Base-by-base conservation (phyloP, 768 basidiomycete species). In the Lactifluus echinatus region DNA sequence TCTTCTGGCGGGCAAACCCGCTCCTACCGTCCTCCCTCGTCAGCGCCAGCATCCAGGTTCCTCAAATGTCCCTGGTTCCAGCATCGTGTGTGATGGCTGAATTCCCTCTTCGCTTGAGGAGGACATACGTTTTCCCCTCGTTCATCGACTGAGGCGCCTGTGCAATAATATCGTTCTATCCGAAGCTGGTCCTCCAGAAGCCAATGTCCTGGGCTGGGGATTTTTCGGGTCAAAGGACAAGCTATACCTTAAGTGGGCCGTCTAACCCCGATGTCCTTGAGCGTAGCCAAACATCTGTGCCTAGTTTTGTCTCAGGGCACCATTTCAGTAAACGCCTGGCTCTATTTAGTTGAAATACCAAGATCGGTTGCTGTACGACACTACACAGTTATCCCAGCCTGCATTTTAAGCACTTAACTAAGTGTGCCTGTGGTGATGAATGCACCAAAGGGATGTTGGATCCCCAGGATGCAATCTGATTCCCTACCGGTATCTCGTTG, bases 191-290 rank as follows among this genome's bases (percentile, higher is more conserved):
- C n/a, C 29, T 33, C 21, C 48, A 45, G 23, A 21, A 24, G 58
- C 58, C 58, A 54, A 45, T 43, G 34, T 36, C 58, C 58, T 50
- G 58, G 58, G 7, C 15, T 26, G 17, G 12, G 53, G 47, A 23
- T 39, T 29, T 26, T 23, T 50, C 34, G 48, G 48, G 28, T 23
- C 33, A 31, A 45, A 23, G 47, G 37, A 44, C 53, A 50, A 59
- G 23, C 53, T 50, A 59, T 55, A n/a, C 58, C 53, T 45, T 39
- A 50, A 57, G 49, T 45, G 21, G 53, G 19, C 28, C 53, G 55
- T 37, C n/a, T 44, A 37, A 24, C 36, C 21, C 56, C 56, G 50
- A 52, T 40, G 21, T 37, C 28, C 46, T 51, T 49, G 49, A 46
- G 21, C 14, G 33, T 12, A 43, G 45, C 51, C 56, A 51, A 57